These are phyloP conservation scores for rapeseed (Brassica napus) DNA, from an alignment of 345 rosid genomes.

Conservation along the genomic window DNA sequence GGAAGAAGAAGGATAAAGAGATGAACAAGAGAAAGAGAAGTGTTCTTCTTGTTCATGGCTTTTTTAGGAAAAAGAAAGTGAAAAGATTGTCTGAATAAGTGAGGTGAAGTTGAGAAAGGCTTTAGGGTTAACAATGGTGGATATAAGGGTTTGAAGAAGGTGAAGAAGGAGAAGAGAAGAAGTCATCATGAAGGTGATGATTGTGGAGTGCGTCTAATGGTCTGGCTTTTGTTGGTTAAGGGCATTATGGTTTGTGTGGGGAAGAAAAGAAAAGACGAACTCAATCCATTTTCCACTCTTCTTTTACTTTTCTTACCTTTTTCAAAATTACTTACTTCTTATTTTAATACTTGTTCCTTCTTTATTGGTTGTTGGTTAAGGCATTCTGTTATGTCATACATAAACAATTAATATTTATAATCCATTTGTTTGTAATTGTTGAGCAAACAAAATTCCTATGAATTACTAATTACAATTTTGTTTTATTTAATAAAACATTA, in stretches of 20 bases:
- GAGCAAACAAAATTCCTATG: background rate
- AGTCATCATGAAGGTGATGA: conserved; percentile 59
- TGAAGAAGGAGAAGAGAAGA: conserved; percentile 39
- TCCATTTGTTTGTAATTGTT: background rate
- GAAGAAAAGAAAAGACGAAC: conserved; percentile 35
- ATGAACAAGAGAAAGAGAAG: conserved; percentile 38
- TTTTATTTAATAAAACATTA: background rate
- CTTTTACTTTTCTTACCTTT: conserved; percentile 34
- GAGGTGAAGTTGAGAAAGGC: conserved; percentile 41
- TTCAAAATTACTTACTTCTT: background rate
- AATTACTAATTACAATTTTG: background rate
- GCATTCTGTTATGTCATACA: background rate
- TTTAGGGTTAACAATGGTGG: conserved; percentile 37
- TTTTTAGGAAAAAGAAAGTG: conserved; percentile 29
- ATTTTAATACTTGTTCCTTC: background rate
- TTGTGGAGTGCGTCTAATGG: conserved; percentile 44
- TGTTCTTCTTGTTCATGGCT: conserved; percentile 42
- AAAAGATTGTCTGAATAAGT: conserved; percentile 23
- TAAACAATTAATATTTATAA: background rate
- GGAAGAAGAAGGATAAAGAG: conserved; percentile 28
- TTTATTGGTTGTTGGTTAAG: background rate
- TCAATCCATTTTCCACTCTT: conserved; percentile 32
- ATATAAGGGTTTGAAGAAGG: conserved; percentile 41
- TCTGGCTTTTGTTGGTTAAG: conserved; percentile 42
- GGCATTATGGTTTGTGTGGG: conserved; percentile 43